Percentiles rank a stretch among this genome's conserved stretches.
These are phyloP conservation scores for Plasmodium vinckei DNA, from an alignment of 169 alveolate species.

Conservation along the genomic window DNA sequence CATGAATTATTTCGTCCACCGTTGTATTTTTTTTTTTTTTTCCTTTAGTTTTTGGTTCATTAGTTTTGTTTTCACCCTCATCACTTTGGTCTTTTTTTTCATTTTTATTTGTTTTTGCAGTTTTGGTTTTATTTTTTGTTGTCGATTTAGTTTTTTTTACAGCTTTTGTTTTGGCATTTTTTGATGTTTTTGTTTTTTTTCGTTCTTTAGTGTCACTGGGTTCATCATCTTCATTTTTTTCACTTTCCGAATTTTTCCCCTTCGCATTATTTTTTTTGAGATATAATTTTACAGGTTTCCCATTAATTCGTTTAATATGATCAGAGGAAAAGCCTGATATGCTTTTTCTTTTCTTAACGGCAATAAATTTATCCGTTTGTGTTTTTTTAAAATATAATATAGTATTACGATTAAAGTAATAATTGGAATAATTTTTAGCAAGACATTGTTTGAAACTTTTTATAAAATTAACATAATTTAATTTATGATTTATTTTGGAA, in stretches of 20 bases:
- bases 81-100: neutral
- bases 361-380: neutral
- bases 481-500: neutral
- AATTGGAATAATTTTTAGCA: neutral
- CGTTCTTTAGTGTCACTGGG: neutral
- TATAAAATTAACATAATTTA: neutral
- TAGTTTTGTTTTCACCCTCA: neutral
- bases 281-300: neutral
- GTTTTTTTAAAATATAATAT: neutral
- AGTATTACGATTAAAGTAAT: neutral
- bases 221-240: too few relatives aligned
- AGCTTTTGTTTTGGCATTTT: neutral
- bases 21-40: neutral
- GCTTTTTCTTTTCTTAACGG: neutral
- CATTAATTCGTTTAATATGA: neutral
- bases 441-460: neutral
- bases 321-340: neutral
- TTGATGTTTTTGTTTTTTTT: neutral
- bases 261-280: neutral
- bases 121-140: slow-evolving; percentile 1
- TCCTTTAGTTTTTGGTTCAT: neutral
- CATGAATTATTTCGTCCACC: neutral
- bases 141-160: neutral
- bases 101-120: neutral
- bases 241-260: neutral